These are phyloP conservation scores for Irpex lacteus DNA, from an alignment of 1,284 basidiomycete genomes.

Conservation along the genomic window DNA sequence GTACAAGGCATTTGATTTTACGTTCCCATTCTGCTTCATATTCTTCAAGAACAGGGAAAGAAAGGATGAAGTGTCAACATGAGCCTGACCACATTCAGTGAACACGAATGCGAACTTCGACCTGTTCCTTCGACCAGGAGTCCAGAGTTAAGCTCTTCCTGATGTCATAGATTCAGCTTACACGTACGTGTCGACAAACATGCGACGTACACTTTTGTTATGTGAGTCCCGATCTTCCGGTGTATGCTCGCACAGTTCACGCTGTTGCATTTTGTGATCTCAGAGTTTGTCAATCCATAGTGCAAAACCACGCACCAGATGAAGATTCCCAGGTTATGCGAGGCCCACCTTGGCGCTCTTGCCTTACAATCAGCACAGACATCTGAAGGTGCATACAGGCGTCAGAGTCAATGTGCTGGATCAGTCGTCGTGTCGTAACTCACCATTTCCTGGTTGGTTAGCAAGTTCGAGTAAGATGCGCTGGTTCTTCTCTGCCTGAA, in stretches of 20 bases:
- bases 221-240: constrained; percentile 84
- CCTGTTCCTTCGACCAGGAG: constrained; percentile 82
- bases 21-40: constrained; percentile 77
- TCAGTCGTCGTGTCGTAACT: constrained; percentile 10
- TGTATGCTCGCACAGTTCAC: constrained; percentile 84
- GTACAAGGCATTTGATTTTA: constrained; percentile 70
- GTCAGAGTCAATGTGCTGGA: neutral
- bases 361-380: constrained; percentile 84
- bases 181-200: neutral
- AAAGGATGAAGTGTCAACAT: constrained; percentile 12
- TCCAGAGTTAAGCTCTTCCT: constrained; percentile 86
- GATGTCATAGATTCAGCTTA: constrained; percentile 11
- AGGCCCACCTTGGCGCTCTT: constrained; percentile 78
- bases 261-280: constrained; percentile 34
- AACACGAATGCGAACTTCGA: constrained; percentile 54
- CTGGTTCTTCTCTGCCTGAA: constrained; percentile 67
- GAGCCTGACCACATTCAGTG: constrained; percentile 7
- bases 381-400: constrained; percentile 40
- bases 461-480: constrained; percentile 65
- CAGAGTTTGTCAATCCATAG: constrained; percentile 3
- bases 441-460: constrained; percentile 73
- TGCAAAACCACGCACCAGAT: constrained; percentile 53
- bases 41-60: constrained; percentile 36
- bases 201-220: constrained; percentile 74
- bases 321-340: constrained; percentile 78